phyloP scores from a whole-genome alignment of 306 rosid genomes.

The Fragaria ananassa region DNA sequence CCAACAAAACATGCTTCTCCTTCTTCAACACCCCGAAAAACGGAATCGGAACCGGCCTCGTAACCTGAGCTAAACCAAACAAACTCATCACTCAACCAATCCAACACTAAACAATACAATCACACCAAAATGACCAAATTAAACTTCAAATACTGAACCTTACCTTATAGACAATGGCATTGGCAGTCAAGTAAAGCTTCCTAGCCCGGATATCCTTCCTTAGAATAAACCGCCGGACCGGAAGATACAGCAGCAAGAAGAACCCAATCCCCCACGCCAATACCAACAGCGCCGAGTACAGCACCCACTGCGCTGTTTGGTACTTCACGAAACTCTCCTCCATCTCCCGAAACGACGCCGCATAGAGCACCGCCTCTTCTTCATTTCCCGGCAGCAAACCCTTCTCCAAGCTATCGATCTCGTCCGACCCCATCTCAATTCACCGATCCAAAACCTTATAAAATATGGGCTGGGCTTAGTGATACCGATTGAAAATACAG shows the following conservation, averaged over 20 bases:
- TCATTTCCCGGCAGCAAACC: constrained; percentile 42
- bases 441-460: background rate
- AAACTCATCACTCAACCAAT: constrained; percentile 12
- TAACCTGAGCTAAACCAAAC: constrained; percentile 53
- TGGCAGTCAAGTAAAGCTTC: constrained; percentile 70
- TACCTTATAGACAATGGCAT: constrained; percentile 78
- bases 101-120: background rate
- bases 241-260: constrained; percentile 75
- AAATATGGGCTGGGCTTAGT: background rate
- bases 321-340: constrained; percentile 64
- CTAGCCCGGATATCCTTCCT: constrained; percentile 68
- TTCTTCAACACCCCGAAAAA: constrained; percentile 80
- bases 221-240: constrained; percentile 61
- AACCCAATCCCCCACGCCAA: constrained; percentile 89
- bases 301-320: constrained; percentile 69
- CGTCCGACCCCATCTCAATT: constrained; percentile 45
- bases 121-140: background rate
- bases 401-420: constrained; percentile 59
- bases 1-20: constrained; percentile 88
- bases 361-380: constrained; percentile 49
- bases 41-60: constrained; percentile 86
- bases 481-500: too few relatives aligned
- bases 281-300: constrained; percentile 62
- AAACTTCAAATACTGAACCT: background rate
- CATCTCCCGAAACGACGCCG: constrained; percentile 74